Conservation (phyloP, 2,329 filamentous ascomycete species). For the Macroventuria anomochaeta region DNA sequence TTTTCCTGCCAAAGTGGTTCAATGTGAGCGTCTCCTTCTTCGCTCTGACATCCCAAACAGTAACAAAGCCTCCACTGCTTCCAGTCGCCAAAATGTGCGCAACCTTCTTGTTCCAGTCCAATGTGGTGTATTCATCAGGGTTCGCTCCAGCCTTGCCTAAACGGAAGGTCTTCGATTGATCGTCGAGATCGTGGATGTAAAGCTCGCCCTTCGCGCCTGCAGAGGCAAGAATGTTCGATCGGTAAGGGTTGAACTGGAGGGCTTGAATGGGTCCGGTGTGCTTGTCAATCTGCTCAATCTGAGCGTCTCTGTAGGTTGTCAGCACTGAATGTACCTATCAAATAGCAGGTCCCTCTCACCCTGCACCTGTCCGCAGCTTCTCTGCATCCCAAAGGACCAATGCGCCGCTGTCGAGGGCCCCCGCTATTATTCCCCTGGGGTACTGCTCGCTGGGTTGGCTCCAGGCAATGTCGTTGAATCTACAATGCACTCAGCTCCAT, state of each 20-base stretch:
- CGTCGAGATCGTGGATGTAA: constrained; percentile 93
- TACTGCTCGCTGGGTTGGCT: constrained; percentile 79
- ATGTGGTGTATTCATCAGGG: constrained; percentile 91
- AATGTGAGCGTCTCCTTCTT: constrained; percentile 97
- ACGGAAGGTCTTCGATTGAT: constrained; percentile 84
- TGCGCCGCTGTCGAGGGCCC: constrained; percentile 91
- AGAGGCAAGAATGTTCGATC: constrained; percentile 88
- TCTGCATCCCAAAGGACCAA: constrained; percentile 93
- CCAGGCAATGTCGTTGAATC: constrained; percentile 98
- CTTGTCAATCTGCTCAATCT: constrained; percentile 85
- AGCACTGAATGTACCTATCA: constrained; percentile 44
- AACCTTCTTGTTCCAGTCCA: constrained; percentile 99
- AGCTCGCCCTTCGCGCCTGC: constrained; percentile 95
- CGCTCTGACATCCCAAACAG: constrained; percentile 97
- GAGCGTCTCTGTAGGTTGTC: constrained; percentile 65
- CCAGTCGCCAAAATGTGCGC: constrained; percentile 95
- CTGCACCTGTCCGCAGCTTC: constrained; percentile 62
- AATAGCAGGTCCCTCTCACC: constrained; percentile 58
- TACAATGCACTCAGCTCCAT: constrained; percentile 50
- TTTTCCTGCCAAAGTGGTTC: constrained; percentile 86
- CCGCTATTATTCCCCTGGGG: constrained; percentile 88
- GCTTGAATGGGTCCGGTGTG: constrained; percentile 93
- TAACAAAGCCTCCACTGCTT: constrained; percentile 91
- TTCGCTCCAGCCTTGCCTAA: constrained; percentile 87
- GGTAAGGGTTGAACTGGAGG: constrained; percentile 93